Percentiles rank a stretch among this genome's conserved stretches.
Conservation (phyloP, 2,329 filamentous ascomycete genomes). For the Setomelanomma holmii region DNA sequence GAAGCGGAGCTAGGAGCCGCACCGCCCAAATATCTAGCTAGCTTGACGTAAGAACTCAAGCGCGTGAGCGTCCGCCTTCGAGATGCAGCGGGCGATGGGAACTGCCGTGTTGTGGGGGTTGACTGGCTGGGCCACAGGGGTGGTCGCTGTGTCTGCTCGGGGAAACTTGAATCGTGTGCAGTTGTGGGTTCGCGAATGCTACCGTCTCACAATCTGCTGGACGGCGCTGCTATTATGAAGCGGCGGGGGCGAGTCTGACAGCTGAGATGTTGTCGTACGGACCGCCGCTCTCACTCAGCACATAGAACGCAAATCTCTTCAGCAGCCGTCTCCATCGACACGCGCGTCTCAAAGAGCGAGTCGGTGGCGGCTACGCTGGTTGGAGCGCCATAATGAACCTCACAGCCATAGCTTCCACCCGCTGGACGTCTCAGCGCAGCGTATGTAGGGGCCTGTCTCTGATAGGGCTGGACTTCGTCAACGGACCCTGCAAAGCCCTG, state of each 20-base stretch:
- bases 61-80: constrained; percentile 28
- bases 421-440: constrained; percentile 34
- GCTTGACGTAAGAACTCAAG: constrained; percentile 30
- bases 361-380: constrained; percentile 27
- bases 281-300: constrained; percentile 28
- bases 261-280: constrained; percentile 21
- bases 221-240: constrained; percentile 23
- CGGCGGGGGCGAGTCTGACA: constrained; percentile 21
- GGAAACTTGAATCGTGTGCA: constrained; percentile 26
- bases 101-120: constrained; percentile 48
- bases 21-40: constrained; percentile 19
- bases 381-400: constrained; percentile 29
- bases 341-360: background rate
- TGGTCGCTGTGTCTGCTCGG: constrained; percentile 19
- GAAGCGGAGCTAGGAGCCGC: constrained; percentile 35
- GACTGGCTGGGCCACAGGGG: constrained; percentile 32
- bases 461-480: constrained; percentile 26
- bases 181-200: constrained; percentile 15
- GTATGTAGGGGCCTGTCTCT: constrained; percentile 22
- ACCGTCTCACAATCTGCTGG: constrained; percentile 17
- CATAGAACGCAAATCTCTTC: constrained; percentile 15
- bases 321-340: constrained; percentile 10
- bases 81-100: constrained; percentile 42
- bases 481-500: constrained; percentile 11
- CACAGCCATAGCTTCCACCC: constrained; percentile 27